These are phyloP conservation scores for Ophiostoma ips DNA, from an alignment of 2,329 filamentous ascomycete genomes.

Conservation along the genomic window DNA sequence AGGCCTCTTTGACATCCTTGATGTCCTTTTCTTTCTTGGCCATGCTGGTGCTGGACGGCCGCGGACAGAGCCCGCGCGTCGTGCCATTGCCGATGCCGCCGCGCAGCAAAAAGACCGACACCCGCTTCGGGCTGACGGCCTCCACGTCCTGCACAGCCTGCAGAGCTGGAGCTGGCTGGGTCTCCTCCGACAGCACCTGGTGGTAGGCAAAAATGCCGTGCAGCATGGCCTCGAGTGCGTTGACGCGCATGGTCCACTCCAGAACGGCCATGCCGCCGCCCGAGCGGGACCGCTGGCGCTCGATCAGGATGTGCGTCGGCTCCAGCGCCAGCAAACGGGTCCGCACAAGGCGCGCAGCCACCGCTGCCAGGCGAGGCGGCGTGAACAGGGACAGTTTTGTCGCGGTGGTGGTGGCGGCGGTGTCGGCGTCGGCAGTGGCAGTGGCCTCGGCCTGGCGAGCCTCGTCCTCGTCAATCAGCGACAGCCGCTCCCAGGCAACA, in stretches of 20 bases:
- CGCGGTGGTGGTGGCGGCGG: too few species aligned
- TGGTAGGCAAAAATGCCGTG: constrained; percentile 54
- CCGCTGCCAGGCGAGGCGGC: constrained; percentile 22
- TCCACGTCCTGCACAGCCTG: constrained; percentile 21
- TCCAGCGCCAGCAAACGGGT: constrained; percentile 30
- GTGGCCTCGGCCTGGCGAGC: neutral
- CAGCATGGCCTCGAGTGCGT: constrained; percentile 69
- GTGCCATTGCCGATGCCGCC: constrained; percentile 4
- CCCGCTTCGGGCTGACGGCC: constrained; percentile 34
- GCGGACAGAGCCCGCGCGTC: neutral
- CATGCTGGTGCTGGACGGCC: neutral
- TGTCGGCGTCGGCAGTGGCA: neutral
- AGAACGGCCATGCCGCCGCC: constrained; percentile 50
- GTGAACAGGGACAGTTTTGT: constrained; percentile 17
- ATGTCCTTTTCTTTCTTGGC: constrained; percentile 13
- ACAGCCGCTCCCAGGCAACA: constrained; percentile 16
- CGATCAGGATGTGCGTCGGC: constrained; percentile 59
- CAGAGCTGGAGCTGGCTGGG: neutral
- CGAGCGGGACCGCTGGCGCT: constrained; percentile 47
- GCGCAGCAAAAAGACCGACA: constrained; percentile 39
- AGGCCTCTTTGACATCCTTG: constrained; percentile 16
- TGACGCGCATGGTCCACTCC: constrained; percentile 75
- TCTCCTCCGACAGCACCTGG: constrained; percentile 16
- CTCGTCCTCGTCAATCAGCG: constrained; percentile 10
- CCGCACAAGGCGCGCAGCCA: constrained; percentile 21